A percentile compares a stretch with the other conserved stretches of the same genome.
Evolutionary conservation across 148 eudicot species (phyloP).

Genomic region (Linanthus parryae): DNA sequence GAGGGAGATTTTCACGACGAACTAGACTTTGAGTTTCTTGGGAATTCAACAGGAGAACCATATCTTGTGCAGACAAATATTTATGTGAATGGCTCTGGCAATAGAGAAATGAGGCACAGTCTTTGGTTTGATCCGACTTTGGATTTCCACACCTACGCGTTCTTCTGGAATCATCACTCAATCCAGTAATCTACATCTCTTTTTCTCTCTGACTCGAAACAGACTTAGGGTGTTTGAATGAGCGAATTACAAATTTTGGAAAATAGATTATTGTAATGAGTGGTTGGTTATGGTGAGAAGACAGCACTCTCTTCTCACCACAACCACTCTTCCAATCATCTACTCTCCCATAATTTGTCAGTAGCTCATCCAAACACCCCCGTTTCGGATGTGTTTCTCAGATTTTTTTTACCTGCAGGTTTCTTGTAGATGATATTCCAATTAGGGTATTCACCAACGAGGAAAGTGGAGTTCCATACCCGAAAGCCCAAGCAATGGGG

Average conservation of each 20-base stretch:
- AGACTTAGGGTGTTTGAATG: neutral
- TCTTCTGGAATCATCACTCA: conserved; percentile 25
- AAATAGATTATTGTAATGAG: no score
- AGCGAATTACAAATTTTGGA: neutral
- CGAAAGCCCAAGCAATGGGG: conserved; percentile 25
- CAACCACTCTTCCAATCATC: neutral
- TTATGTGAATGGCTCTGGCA: conserved; percentile 20
- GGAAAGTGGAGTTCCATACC: conserved; percentile 23
- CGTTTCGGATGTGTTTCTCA: no score
- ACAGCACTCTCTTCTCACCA: no score
- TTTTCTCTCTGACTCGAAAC: neutral
- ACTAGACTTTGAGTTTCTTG: conserved; percentile 30
- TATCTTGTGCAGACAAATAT: conserved; percentile 24
- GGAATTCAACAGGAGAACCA: conserved; percentile 23
- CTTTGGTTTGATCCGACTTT: conserved; percentile 32
- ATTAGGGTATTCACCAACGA: conserved; percentile 21
- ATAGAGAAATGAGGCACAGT: conserved; percentile 21
- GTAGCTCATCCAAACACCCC: neutral
- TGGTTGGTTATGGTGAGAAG: no score
- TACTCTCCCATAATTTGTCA: neutral
- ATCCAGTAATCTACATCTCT: conserved; percentile 12
- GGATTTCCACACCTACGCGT: conserved; percentile 24
- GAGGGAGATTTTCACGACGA: conserved; percentile 22
- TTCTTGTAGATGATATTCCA: no score
- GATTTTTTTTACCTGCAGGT: conserved; percentile 1